Evolutionary conservation across 2,329 filamentous ascomycete genomes (phyloP), one percentile per base, ranked within the genome.

Genomic region (Cordyceps cateniannulata): DNA sequence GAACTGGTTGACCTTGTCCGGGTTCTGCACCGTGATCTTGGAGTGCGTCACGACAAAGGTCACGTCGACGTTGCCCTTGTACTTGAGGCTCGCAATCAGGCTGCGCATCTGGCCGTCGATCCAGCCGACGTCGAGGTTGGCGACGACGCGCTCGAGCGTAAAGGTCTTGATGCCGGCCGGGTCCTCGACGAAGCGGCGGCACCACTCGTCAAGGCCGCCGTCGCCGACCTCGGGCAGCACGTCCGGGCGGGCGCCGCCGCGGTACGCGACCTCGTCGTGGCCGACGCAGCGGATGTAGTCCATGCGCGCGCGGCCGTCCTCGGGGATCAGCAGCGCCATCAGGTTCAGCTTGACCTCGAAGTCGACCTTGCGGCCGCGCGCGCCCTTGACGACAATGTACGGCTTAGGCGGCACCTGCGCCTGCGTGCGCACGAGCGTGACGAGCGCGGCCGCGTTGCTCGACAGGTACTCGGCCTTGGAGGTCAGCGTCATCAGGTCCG

Each of bases 291-390:
- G 78, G 49, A 84, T 73, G 68, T 84, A 85, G 66, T 84, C 79
- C 68, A 82, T 76, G 27, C 79, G 75, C 40, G 72, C 65, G 25
- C 67, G 68, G 8, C 74, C 68, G 59, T 79, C 75, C 2, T 81
- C 77, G 0, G 81, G 75, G 2, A 84, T 74, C 5, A 85, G 72
- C 12, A 84, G 71, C 52, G 70, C 74, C 78, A 85, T 81, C 20
- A 84, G 71, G 67, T 85, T 85, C 47, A 84, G 70, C 66, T 77
- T 79, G 62, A 85, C 69, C 61, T 78, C 75, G 65, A 85, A 85
- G 68, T 84, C 81, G 35, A 79, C 65, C 63, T 67, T 71, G 61
- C 70, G 68, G n/a, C 73, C 72, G 32, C 77, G 75, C 35, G 70
- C 76, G 49, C 82, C 82, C 3, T 72, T 72, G 57, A 85, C 76